Evolutionary conservation across 306 rosid genomes (phyloP).

Genomic region (Castanea mollissima): DNA sequence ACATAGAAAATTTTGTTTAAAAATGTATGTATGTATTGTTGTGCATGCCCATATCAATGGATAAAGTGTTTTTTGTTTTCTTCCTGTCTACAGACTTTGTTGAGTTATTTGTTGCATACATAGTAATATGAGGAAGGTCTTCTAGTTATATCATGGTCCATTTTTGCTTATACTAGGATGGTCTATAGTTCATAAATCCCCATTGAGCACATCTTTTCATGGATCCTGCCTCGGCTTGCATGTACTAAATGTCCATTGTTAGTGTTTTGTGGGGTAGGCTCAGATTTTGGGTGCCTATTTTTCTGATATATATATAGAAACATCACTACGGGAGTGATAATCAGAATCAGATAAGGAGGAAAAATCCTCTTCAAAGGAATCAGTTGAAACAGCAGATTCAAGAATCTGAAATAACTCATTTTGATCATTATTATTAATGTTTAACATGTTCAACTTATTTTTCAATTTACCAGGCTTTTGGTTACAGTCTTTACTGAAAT

Average conservation of each 20-base stretch:
- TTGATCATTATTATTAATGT: too few relatives aligned
- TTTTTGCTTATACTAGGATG: neutral
- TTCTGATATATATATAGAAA: too few relatives aligned
- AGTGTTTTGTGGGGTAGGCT: neutral
- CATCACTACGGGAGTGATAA: too few relatives aligned
- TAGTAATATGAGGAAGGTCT: neutral
- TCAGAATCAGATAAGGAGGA: too few relatives aligned
- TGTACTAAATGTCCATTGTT: neutral
- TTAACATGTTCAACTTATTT: too few relatives aligned
- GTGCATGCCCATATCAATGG: neutral
- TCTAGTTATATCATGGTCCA: neutral
- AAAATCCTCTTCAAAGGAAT: too few relatives aligned
- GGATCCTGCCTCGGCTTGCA: neutral
- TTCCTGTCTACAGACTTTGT: neutral
- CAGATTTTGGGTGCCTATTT: neutral
- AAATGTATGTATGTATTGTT: neutral
- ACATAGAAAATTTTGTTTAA: neutral
- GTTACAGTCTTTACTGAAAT: too few relatives aligned
- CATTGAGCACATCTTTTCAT: neutral
- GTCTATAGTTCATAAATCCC: neutral
- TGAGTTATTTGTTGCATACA: neutral
- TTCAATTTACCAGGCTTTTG: too few relatives aligned
- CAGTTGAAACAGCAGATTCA: too few relatives aligned
- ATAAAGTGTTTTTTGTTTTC: neutral
- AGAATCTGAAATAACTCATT: too few relatives aligned